Evolutionary conservation across 31 red algal genomes (phyloP), one percentile per base, ranked within the genome.

Genomic region (Endocladia muricata): DNA sequence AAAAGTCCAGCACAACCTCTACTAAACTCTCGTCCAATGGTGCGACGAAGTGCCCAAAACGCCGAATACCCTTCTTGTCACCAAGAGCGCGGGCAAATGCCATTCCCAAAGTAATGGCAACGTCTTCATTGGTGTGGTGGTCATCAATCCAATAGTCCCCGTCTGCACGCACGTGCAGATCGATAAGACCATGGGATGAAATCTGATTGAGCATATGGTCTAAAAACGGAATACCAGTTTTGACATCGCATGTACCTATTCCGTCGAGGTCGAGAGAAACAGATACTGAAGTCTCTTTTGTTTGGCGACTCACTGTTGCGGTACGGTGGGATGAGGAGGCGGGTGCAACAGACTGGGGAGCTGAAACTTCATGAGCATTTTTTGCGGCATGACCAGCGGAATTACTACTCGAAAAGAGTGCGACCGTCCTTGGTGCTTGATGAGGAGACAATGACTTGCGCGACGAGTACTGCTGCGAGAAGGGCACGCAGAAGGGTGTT

Each of bases 111-210:
- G 96, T 88, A 47, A 98, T 98, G 31, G 81, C 96, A 44, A 98
- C 82, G 55, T 98, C 96, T 66, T 98, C 96, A 69, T 94, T 94
- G 35, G 91, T 92, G 70, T 98, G 96, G 42, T 98, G 96, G 56
- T 98, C 96, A 63, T 98, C 96, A 44, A 98, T 98, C 81, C 90
- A 86, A 38, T 89, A 79, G 68, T 98, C 96, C 19, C 96, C 96
- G 17, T 81, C 49, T 22, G 88, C 88, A 43, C 83, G 82, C 47
- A 98, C 26, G 29, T 94, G 36, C 30, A 98, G 76, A 63, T 98
- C 96, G 42, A 98, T 42, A 19, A 94, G 47, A 51, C 96, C 96
- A 61, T 98, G 96, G 21, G 88, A 88, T 39, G 81, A 84, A 58
- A 98, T 35, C 82, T 98, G 96, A 39, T 72, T 56, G 0, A 98